Evolutionary conservation across 192 early-diverging fungal genomes (phyloP), one percentile per base, ranked within the genome.

Genomic region (Chytriomyces sp.): DNA sequence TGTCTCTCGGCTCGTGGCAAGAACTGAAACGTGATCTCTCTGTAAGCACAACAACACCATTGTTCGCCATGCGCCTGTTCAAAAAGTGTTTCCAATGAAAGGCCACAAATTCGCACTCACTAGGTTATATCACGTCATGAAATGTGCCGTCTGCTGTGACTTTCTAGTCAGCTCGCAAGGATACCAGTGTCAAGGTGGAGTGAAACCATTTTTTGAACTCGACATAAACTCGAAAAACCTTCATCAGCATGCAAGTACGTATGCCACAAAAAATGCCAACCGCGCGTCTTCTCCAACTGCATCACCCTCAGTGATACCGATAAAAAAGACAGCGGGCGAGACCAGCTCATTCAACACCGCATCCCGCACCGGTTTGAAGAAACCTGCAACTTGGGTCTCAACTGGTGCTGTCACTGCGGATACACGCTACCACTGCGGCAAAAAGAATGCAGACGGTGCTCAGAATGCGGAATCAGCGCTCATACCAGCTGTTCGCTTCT

Each of bases 371-470:
- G 96, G 45, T 98, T 26, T 18, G 94, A 96, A 74, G 84, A 85
- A 16, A 84, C 92, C 18, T 89, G 91, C 47, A 95, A 92, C 67
- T 86, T 95, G 65, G 91, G 89, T 28, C 93, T 93, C 48, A 89
- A 90, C 80, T 99, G 97, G 97, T 99, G 97, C 82, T 93, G 91
- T 72, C 97, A 99, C 84, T 99, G 97, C 85, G 97, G 97, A 45
- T 94, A 90, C 53, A 94, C 98, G 92, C 91, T 99, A 53, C 89
- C 96, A 20, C 83, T n/a, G 93, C 82, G 94, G 62, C 90, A 91
- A 79, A 90, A 87, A 18, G 86, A 86, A 57, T 83, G 86, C 45
- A 75, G 81, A 35, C 73, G 66, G 70, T 88, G 81, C 77, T 75
- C 84, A 67, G 96, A 98, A 85, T 99, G 97, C 84, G 77, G 81